phyloP scores from a whole-genome alignment of 2,329 filamentous ascomycete genomes.

The Phialophora chinensis region DNA sequence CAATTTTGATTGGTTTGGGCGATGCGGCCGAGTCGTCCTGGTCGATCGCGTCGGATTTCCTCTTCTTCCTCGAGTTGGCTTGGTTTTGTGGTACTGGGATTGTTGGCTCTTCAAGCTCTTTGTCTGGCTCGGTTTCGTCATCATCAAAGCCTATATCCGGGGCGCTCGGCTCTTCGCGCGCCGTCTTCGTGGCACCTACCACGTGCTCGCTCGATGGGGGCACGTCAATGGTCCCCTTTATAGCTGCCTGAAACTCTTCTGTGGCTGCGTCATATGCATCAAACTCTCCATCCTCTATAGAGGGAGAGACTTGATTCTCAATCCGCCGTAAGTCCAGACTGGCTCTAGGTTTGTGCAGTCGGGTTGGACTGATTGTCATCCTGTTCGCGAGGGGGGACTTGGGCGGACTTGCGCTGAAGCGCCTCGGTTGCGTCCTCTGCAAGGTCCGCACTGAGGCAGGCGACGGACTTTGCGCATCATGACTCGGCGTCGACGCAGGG shows the following conservation, averaged over 20 bases:
- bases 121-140: conserved; percentile 33
- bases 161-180: conserved; percentile 26
- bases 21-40: conserved; percentile 31
- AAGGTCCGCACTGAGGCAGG: conserved; percentile 4
- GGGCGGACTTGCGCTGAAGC: conserved; percentile 24
- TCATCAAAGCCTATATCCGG: conserved; percentile 32
- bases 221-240: not conserved
- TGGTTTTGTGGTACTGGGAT: conserved; percentile 24
- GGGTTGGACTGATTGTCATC: conserved; percentile 26
- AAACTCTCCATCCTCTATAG: conserved; percentile 18
- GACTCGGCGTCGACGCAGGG: conserved; percentile 48
- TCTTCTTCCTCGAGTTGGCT: conserved; percentile 38
- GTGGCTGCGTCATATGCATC: conserved; percentile 14
- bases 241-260: conserved; percentile 9
- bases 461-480: not conserved
- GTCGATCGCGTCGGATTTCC: conserved; percentile 38
- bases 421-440: conserved; percentile 2
- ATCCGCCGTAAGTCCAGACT: conserved; percentile 24
- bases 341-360: conserved; percentile 18
- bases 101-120: conserved; percentile 23
- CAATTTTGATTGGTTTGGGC: conserved; percentile 38
- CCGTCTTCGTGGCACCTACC: conserved; percentile 18
- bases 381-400: conserved; percentile 32
- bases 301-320: conserved; percentile 8
- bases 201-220: conserved; percentile 23